These are phyloP conservation scores for Lophiotrema nucula DNA, from an alignment of 495 filamentous ascomycete genomes.

Conservation along the genomic window DNA sequence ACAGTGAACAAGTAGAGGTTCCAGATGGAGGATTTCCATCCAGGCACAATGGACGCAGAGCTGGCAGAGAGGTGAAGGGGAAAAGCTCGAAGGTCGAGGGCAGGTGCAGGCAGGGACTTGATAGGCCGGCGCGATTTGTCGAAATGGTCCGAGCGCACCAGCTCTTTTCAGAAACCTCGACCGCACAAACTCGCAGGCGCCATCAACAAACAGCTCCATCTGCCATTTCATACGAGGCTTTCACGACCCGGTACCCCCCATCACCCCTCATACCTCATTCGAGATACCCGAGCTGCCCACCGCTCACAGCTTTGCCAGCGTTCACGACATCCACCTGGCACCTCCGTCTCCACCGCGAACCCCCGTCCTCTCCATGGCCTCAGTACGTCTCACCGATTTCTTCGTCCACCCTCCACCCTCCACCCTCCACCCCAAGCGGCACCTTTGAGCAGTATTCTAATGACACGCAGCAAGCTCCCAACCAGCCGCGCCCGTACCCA, in stretches of 20 bases:
- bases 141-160: no score
- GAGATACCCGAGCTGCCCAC: neutral
- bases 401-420: neutral
- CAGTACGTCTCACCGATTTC: slow-evolving; percentile 25
- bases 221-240: no score
- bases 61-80: neutral
- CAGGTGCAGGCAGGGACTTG: neutral
- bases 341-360: neutral
- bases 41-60: no score
- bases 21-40: no score
- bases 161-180: no score
- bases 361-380: slow-evolving; percentile 47
- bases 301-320: neutral
- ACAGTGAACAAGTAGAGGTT: no score
- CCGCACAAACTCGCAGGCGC: no score
- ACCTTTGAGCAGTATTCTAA: slow-evolving; percentile 14
- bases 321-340: neutral
- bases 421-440: neutral
- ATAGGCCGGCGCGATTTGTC: neutral
- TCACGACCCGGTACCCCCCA: neutral
- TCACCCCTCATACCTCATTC: neutral
- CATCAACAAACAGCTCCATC: no score
- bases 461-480: slow-evolving; percentile 41
- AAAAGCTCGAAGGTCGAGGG: neutral
- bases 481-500: slow-evolving; percentile 41